phyloP scores from a whole-genome alignment of 129 eudicot genomes.

The Centella asiatica region DNA sequence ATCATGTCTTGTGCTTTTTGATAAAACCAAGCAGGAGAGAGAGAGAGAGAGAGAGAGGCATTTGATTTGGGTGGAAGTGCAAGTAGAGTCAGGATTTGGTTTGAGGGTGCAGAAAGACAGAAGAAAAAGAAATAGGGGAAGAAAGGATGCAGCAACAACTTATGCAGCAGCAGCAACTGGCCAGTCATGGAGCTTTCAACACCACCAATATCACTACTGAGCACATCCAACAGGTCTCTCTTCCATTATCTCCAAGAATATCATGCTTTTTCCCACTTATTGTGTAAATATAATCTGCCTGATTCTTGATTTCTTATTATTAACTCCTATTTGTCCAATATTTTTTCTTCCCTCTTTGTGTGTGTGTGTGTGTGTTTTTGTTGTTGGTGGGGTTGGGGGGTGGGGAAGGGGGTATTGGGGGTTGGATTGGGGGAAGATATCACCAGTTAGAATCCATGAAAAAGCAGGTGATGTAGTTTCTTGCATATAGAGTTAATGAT shows the following conservation, averaged over 20 bases:
- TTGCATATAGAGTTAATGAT: not conserved
- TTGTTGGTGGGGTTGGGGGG: not conserved
- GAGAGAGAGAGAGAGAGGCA: too few relatives aligned
- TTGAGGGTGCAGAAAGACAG: not conserved
- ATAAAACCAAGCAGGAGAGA: too few relatives aligned
- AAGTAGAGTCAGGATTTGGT: not conserved
- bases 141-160: constrained; percentile 42
- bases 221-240: constrained; percentile 51
- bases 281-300: not conserved
- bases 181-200: constrained; percentile 22
- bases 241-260: not conserved
- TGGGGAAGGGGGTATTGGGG: too few relatives aligned
- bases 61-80: too few relatives aligned
- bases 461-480: not conserved
- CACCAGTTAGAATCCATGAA: too few relatives aligned
- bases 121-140: constrained; percentile 14
- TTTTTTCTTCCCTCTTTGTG: not conserved
- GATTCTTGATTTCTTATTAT: constrained; percentile 9
- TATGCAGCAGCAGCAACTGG: constrained; percentile 37
- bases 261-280: too few relatives aligned
- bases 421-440: too few relatives aligned
- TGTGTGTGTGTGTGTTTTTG: not conserved
- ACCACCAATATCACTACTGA: constrained; percentile 38
- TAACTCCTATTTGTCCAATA: not conserved
- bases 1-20: too few relatives aligned